Percentiles rank a stretch among this genome's conserved stretches.
Conservation (phyloP, 225 moss, liverwort and hornwort species). For the Ulota crispa region DNA sequence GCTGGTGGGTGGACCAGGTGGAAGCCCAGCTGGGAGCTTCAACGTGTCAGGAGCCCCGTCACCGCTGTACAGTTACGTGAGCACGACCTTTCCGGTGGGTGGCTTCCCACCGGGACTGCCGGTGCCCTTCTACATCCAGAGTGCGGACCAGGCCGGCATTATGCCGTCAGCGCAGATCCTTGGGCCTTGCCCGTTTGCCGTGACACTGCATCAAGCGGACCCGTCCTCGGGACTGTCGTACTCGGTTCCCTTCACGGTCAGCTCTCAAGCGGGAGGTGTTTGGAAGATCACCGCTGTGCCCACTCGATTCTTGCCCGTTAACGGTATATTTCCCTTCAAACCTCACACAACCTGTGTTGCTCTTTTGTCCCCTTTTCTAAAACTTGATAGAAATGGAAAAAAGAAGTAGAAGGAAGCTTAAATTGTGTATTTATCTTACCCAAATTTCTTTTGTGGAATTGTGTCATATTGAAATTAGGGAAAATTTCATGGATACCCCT, state of each 20-base stretch:
- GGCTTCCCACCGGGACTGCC: conserved; percentile 30
- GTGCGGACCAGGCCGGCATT: conserved; percentile 26
- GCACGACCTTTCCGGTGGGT: conserved; percentile 1
- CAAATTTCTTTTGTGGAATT: no score
- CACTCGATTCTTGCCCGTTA: conserved; percentile 29
- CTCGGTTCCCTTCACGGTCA: conserved; percentile 23
- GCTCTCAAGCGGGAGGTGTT: conserved; percentile 31
- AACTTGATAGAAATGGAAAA: no score
- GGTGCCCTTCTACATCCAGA: conserved; percentile 31
- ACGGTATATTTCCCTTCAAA: conserved; percentile 11
- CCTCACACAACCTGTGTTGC: not conserved
- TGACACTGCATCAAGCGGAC: conserved; percentile 29
- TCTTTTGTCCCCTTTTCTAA: no score
- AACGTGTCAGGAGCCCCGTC: conserved; percentile 35
- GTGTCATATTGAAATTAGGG: no score
- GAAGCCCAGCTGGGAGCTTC: conserved; percentile 25
- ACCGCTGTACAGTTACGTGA: conserved; percentile 25
- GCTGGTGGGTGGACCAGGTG: conserved; percentile 16
- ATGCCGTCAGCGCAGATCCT: conserved; percentile 24
- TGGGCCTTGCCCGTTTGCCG: conserved; percentile 28
- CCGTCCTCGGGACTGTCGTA: conserved; percentile 2
- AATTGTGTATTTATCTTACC: no score
- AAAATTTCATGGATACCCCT: no score
- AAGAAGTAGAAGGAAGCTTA: no score
- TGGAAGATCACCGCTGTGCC: conserved; percentile 34